These are phyloP conservation scores for Biscogniauxia marginata DNA, from an alignment of 2,329 filamentous ascomycete genomes.

Conservation along the genomic window DNA sequence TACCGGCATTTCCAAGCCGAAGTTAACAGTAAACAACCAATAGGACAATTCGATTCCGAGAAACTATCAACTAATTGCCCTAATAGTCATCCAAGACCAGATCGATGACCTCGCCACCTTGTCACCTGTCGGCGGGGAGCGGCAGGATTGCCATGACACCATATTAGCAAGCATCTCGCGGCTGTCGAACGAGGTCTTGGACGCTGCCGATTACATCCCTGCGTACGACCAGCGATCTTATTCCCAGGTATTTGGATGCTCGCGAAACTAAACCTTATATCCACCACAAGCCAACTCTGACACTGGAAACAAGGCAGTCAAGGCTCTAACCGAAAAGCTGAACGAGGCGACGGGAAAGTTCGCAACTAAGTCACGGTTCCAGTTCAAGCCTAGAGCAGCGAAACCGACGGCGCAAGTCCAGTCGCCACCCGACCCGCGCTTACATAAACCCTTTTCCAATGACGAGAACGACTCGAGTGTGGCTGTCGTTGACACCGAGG, in stretches of 20 bases:
- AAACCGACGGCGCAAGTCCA: constrained; percentile 46
- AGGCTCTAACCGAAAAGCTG: constrained; percentile 75
- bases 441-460: constrained; percentile 18
- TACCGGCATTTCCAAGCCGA: constrained; percentile 80
- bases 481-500: constrained; percentile 20
- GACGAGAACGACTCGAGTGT: constrained; percentile 8
- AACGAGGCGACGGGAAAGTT: constrained; percentile 66
- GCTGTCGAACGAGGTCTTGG: constrained; percentile 80
- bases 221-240: constrained; percentile 89
- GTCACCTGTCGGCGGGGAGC: constrained; percentile 67
- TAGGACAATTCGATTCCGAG: no score
- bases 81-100: constrained; percentile 69
- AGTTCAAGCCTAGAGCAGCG: constrained; percentile 68
- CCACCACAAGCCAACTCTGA: constrained; percentile 10
- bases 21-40: constrained; percentile 57
- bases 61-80: constrained; percentile 1
- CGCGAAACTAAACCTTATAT: neutral
- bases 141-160: constrained; percentile 76
- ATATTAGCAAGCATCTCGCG: constrained; percentile 76
- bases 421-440: constrained; percentile 38
- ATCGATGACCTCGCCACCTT: constrained; percentile 67
- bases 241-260: constrained; percentile 56
- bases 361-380: constrained; percentile 76
- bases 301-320: constrained; percentile 62
- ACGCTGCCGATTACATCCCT: constrained; percentile 78